Evolutionary conservation across 2,329 filamentous ascomycete species (phyloP).

Genomic region (Aureobasidium sp.): DNA sequence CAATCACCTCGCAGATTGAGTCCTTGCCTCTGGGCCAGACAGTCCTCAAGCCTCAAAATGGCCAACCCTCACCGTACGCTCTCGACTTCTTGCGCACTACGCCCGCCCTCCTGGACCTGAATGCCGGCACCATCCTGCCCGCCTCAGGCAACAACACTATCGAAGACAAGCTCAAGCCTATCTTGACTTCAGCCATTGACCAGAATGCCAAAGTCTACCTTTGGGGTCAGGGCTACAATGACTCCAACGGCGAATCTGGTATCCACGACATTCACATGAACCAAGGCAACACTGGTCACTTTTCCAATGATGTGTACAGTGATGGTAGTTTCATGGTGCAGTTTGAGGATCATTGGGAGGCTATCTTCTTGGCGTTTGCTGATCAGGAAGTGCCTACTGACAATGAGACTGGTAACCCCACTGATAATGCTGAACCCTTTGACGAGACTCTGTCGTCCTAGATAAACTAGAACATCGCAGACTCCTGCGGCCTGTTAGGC

Average conservation of each 20-base stretch:
- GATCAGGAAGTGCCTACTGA: slow-evolving; percentile 33
- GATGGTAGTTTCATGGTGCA: slow-evolving; percentile 34
- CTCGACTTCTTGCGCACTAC: slow-evolving; percentile 22
- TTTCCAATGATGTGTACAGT: slow-evolving; percentile 32
- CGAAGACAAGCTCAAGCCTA: slow-evolving; percentile 30
- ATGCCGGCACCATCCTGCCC: slow-evolving; percentile 20
- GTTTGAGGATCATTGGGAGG: slow-evolving; percentile 35
- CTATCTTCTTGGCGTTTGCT: slow-evolving; percentile 35
- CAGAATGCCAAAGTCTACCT: slow-evolving; percentile 33
- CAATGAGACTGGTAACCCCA: slow-evolving; percentile 21
- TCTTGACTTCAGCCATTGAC: slow-evolving; percentile 31
- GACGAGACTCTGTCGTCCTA: background rate
- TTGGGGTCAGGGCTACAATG: slow-evolving; percentile 24
- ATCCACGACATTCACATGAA: slow-evolving; percentile 39
- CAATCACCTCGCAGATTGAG: slow-evolving; percentile 23
- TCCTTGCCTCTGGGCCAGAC: slow-evolving; percentile 25
- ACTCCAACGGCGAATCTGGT: slow-evolving; percentile 29
- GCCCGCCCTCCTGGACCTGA: slow-evolving; percentile 18
- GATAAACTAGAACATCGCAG: background rate
- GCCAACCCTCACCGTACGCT: slow-evolving; percentile 12
- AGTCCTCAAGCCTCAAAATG: slow-evolving; percentile 19
- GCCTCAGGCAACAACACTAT: slow-evolving; percentile 26
- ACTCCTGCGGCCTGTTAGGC: too few relatives aligned
- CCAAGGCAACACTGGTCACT: slow-evolving; percentile 30
- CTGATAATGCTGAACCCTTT: background rate